A percentile compares a stretch with the other conserved stretches of the same genome.
Evolutionary conservation across 495 filamentous ascomycete species (phyloP).

Genomic region (Hyaloscypha variabilis): DNA sequence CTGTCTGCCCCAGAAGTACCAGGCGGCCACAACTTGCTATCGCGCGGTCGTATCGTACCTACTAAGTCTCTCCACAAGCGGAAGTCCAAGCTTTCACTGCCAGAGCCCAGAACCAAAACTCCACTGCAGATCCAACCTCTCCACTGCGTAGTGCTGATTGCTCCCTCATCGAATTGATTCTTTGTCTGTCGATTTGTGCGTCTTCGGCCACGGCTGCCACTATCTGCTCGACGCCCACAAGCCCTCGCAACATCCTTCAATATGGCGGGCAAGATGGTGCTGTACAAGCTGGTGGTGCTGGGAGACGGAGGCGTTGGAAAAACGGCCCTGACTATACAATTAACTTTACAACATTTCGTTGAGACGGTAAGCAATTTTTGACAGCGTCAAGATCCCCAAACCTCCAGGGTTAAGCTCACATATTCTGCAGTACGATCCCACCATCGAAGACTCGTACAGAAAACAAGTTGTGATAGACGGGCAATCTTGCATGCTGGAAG

Average conservation of each 20-base stretch:
- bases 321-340: slow-evolving; percentile 96
- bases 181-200: background rate
- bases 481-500: slow-evolving; percentile 97
- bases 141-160: slow-evolving; percentile 19
- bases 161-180: slow-evolving; percentile 15
- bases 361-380: slow-evolving; percentile 45
- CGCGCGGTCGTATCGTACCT: slow-evolving; percentile 12
- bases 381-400: background rate
- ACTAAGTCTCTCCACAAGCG: slow-evolving; percentile 18
- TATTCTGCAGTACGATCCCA: slow-evolving; percentile 77
- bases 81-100: slow-evolving; percentile 30
- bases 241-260: slow-evolving; percentile 20
- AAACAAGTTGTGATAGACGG: slow-evolving; percentile 98
- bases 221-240: slow-evolving; percentile 13
- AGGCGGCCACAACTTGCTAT: slow-evolving; percentile 14
- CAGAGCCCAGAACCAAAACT: slow-evolving; percentile 23
- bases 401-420: slow-evolving; percentile 12
- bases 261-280: slow-evolving; percentile 81
- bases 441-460: slow-evolving; percentile 95
- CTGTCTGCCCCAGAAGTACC: background rate
- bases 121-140: slow-evolving; percentile 21
- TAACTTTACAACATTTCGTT: slow-evolving; percentile 66
- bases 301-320: slow-evolving; percentile 94
- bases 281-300: slow-evolving; percentile 98
- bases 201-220: slow-evolving; percentile 16